phyloP scores from a whole-genome alignment of 192 early-diverging fungal species.

The Coemansia sp. region DNA sequence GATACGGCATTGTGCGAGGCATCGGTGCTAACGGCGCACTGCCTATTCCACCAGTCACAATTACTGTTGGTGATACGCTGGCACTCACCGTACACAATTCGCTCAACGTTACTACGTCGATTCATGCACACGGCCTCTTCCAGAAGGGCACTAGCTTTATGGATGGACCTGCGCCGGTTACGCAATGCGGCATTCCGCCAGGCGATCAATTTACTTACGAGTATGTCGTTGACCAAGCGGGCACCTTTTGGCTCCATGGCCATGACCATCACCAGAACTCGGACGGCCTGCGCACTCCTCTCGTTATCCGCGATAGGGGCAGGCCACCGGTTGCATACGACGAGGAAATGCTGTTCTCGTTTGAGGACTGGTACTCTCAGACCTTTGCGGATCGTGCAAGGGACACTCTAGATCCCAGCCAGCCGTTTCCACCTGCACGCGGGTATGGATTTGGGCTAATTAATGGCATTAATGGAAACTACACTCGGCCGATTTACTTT shows the following conservation, averaged over 20 bases:
- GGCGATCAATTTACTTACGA: constrained; percentile 66
- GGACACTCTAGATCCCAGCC: constrained; percentile 54
- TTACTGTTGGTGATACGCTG: constrained; percentile 24
- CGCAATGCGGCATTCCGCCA: constrained; percentile 77
- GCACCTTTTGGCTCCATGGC: constrained; percentile 83
- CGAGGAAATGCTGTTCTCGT: constrained; percentile 61
- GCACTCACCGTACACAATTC: constrained; percentile 53
- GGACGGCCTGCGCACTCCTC: constrained; percentile 72
- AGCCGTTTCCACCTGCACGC: constrained; percentile 59
- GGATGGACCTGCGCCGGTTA: constrained; percentile 69
- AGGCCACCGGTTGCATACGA: constrained; percentile 62
- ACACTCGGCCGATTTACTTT: constrained; percentile 60
- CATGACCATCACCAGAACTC: constrained; percentile 73
- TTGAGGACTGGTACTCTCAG: constrained; percentile 72
- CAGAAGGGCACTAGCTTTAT: constrained; percentile 67
- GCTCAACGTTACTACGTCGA: constrained; percentile 60
- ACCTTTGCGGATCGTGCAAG: constrained; percentile 57
- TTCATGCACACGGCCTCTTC: constrained; percentile 80
- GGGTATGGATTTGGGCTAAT: constrained; percentile 57
- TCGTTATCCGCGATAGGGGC: constrained; percentile 65
- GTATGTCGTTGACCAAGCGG: constrained; percentile 65
- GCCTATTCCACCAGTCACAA: constrained; percentile 54
- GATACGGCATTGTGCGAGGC: constrained; percentile 58
- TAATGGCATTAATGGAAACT: constrained; percentile 48
- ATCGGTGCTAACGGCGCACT: constrained; percentile 65